These are phyloP conservation scores for Colletotrichum liaoningense DNA, from an alignment of 2,329 filamentous ascomycete species.

Conservation along the genomic window DNA sequence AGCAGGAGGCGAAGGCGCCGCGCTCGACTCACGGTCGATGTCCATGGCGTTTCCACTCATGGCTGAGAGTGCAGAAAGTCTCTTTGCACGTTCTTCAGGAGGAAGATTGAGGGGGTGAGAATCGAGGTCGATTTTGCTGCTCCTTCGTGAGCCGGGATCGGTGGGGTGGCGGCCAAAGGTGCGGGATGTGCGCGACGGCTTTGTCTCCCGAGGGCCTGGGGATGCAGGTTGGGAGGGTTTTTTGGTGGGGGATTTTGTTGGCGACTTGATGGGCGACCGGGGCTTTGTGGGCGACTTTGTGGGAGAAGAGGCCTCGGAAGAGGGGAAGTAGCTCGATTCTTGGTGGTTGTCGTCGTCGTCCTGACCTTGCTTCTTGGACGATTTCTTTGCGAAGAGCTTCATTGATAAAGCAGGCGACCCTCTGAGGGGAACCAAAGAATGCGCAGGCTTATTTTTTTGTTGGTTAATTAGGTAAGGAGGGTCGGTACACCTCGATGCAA, in stretches of 20 bases:
- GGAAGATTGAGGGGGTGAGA: conserved; percentile 91
- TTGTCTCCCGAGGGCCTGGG: conserved; percentile 42
- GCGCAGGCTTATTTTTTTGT: conserved; percentile 35
- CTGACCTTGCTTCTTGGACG: conserved; percentile 51
- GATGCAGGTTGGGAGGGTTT: conserved; percentile 49
- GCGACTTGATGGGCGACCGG: conserved; percentile 41
- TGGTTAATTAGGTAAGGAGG: conserved; percentile 42
- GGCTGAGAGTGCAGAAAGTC: conserved; percentile 71
- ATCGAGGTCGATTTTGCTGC: conserved; percentile 72
- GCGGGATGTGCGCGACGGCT: conserved; percentile 56
- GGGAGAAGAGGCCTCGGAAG: conserved; percentile 48
- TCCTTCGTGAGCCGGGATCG: conserved; percentile 58
- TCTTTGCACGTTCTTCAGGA: conserved; percentile 82
- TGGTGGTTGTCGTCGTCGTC: conserved; percentile 51
- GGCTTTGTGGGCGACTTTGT: conserved; percentile 42
- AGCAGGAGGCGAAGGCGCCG: conserved; percentile 63
- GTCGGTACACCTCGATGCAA: conserved; percentile 38
- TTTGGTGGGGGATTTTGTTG: conserved; percentile 46
- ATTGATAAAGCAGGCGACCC: conserved; percentile 47
- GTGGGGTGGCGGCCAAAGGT: conserved; percentile 61
- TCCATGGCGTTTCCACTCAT: conserved; percentile 80
- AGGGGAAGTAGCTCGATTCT: conserved; percentile 40
- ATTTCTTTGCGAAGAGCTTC: conserved; percentile 66
- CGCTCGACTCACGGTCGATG: conserved; percentile 74
- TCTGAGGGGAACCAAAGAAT: conserved; percentile 35